Conservation (phyloP, 352 stramenopile species). For the Globisporangium viniferum region DNA sequence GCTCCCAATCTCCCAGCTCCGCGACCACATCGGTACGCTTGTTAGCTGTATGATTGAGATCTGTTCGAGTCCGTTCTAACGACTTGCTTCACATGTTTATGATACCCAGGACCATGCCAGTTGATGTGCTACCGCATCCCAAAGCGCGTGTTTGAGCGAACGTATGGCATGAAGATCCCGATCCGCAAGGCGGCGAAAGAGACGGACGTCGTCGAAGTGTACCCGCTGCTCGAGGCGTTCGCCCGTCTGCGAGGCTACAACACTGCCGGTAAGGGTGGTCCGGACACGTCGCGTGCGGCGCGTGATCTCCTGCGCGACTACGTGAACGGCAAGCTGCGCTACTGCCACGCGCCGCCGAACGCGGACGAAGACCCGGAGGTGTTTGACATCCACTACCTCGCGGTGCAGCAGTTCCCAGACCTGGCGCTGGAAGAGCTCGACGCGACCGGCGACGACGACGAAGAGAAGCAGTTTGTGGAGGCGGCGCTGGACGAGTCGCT, state of each 20-base stretch:
- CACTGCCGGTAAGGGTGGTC: slow-evolving; percentile 91
- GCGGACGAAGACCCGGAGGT: slow-evolving; percentile 38
- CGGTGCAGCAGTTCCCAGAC: slow-evolving; percentile 56
- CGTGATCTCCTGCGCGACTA: slow-evolving; percentile 98
- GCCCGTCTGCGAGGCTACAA: slow-evolving; percentile 89
- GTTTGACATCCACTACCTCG: slow-evolving; percentile 78
- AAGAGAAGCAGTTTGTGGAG: slow-evolving; percentile 16
- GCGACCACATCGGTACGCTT: slow-evolving; percentile 86
- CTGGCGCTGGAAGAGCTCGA: slow-evolving; percentile 20
- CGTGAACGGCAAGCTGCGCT: slow-evolving; percentile 96
- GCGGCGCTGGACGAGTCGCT: slow-evolving; percentile 31
- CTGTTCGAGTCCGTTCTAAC: not conserved
- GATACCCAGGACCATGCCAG: slow-evolving; percentile 65
- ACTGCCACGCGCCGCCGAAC: slow-evolving; percentile 93
- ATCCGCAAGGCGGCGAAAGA: slow-evolving; percentile 64
- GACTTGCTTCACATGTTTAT: not conserved
- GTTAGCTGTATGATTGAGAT: not conserved
- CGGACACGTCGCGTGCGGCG: slow-evolving; percentile 93
- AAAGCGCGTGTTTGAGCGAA: slow-evolving; percentile 94
- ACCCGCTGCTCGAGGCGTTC: slow-evolving; percentile 77
- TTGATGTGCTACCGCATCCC: slow-evolving; percentile 95
- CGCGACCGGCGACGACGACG: slow-evolving; percentile 15
- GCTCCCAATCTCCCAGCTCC: slow-evolving; percentile 97
- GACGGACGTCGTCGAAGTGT: slow-evolving; percentile 76
- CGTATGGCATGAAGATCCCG: slow-evolving; percentile 95